Base-by-base conservation (phyloP, 2,329 filamentous ascomycete genomes). In the Fusarium haematococcum region DNA sequence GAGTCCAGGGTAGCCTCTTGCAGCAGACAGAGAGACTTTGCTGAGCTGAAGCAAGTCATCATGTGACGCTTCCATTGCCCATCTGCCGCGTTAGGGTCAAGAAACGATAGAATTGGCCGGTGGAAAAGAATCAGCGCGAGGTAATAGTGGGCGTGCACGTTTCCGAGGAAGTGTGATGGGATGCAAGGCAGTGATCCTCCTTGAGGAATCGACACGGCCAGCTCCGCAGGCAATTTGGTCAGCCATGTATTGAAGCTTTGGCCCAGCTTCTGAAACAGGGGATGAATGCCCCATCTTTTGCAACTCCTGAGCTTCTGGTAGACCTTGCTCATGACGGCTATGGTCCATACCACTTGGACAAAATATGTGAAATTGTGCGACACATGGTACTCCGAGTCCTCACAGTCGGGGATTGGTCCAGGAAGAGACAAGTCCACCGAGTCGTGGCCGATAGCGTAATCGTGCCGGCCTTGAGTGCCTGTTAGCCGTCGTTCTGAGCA, bases 141-240 rank as follows among this genome's bases (percentile, higher is more conserved):
- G 76, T 97, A 92, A 81, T 97, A 95, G 82, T 98, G 97, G 3
- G 92, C 93, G 80, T 98, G 94, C 82, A 98, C 87, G 79, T 98
- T 97, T 37, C 94, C 96, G 56, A 97, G 88, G 79, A 95, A 98
- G 75, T 97, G 93, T 9, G 94, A 96, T 4, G 94, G 90, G 20
- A 98, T 87, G 92, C 93, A 97, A 0, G 95, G 95, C 4, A 94
- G 88, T 4, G 93, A 93, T 58, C 93, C 93, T 79, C 97, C 94
- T 0, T 89, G 82, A 3, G 95, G 93, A 79, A 95, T 97, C 4
- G 88, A 90, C 39, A 98, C 87, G 70, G 93, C 89, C 69, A 98
- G 85, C 80, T 98, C 95, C 11, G 89, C 84, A 0, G 96, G 96
- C 7, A 98, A 86, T 65, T 94, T 93, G 56, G 89, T 88, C 69